phyloP scores from a whole-genome alignment of 1,284 basidiomycete species.

The Malassezia sp. region DNA sequence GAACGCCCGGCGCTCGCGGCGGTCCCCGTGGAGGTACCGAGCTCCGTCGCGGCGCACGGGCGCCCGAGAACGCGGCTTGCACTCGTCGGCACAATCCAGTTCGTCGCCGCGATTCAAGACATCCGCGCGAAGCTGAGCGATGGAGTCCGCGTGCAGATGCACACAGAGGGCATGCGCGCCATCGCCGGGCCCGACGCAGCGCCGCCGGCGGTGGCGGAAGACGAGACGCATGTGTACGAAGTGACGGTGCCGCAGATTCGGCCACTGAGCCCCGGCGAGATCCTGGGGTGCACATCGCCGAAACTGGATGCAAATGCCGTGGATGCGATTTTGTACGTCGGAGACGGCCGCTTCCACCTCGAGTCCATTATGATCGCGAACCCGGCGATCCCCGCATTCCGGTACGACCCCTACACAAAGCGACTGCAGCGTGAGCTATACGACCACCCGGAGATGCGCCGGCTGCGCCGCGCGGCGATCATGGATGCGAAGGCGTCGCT shows the following conservation, averaged over 20 bases:
- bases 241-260: conserved; percentile 69
- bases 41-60: not conserved
- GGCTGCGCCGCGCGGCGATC: conserved; percentile 62
- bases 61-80: conserved; percentile 27
- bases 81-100: conserved; percentile 43
- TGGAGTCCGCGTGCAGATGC: conserved; percentile 17
- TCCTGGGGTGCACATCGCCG: conserved; percentile 92
- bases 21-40: not conserved
- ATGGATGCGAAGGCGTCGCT: conserved; percentile 41
- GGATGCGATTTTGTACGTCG: conserved; percentile 58
- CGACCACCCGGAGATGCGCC: conserved; percentile 74
- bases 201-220: too few relatives aligned
- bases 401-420: conserved; percentile 97
- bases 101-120: conserved; percentile 40
- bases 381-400: conserved; percentile 84
- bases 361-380: conserved; percentile 99
- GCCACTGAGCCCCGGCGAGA: conserved; percentile 89
- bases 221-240: too few relatives aligned
- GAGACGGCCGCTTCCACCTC: conserved; percentile 94
- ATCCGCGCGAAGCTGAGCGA: conserved; percentile 31
- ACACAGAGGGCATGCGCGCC: not conserved
- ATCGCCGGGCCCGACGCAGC: not conserved
- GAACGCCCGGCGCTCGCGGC: conserved; percentile 2
- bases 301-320: conserved; percentile 48
- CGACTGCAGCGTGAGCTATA: conserved; percentile 88